A percentile compares a stretch with the other conserved stretches of the same genome.
Evolutionary conservation across 208 protist genomes (phyloP).

Genomic region (Leishmania mexicana): DNA sequence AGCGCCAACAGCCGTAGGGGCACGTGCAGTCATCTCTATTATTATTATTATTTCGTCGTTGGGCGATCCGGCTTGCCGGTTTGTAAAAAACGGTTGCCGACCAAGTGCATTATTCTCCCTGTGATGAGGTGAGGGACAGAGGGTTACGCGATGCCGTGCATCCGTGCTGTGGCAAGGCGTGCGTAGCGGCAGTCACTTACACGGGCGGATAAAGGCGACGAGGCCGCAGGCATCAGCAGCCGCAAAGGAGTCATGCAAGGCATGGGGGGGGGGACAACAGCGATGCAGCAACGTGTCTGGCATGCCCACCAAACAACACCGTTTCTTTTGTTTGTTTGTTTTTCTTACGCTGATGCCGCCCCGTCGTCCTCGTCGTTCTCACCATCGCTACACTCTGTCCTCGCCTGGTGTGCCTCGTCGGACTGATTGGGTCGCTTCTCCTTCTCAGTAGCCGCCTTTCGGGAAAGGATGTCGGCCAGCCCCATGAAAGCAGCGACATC

Average conservation of each 20-base stretch:
- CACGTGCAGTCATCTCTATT: not conserved
- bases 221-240: not conserved
- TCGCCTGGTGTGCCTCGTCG: not conserved
- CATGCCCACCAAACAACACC: not conserved
- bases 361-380: not conserved
- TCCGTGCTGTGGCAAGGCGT: not conserved
- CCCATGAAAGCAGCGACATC: constrained; percentile 38
- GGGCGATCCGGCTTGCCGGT: not conserved
- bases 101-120: not conserved
- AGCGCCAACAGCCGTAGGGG: not conserved
- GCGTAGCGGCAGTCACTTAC: not conserved
- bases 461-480: constrained; percentile 18
- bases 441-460: not conserved
- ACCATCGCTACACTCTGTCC: not conserved
- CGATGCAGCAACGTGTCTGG: not conserved
- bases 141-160: not conserved
- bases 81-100: not conserved
- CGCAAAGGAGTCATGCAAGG: not conserved
- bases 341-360: not conserved
- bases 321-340: not conserved
- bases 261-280: not conserved
- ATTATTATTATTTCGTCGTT: not conserved
- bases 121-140: not conserved
- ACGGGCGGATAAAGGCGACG: not conserved
- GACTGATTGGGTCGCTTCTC: not conserved